Conservation (phyloP, 2,329 filamentous ascomycete genomes). For the Exophiala mesophila region DNA sequence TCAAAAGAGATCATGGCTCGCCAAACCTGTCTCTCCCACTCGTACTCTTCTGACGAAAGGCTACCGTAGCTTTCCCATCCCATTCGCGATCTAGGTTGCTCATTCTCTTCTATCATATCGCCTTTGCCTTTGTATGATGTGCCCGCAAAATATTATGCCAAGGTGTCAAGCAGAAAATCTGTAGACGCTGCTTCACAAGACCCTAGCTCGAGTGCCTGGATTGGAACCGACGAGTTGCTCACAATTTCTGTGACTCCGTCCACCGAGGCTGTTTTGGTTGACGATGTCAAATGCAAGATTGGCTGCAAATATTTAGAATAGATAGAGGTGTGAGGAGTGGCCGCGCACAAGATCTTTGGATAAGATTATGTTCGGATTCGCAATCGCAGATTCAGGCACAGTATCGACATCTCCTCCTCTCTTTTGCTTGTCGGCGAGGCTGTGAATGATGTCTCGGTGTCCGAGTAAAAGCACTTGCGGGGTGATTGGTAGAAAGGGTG, state of each 20-base stretch:
- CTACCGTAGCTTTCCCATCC: neutral
- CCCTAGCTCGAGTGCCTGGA: neutral
- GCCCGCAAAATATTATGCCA: constrained; percentile 3
- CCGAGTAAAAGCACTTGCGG: neutral
- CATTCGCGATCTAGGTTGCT: constrained; percentile 2
- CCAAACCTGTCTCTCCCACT: constrained; percentile 8
- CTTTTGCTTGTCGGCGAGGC: neutral
- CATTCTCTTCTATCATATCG: neutral
- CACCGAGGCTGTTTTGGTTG: neutral
- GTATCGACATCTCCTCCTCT: neutral
- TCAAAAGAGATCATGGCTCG: constrained; percentile 6
- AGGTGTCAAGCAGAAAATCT: constrained; percentile 1
- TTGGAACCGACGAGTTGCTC: neutral
- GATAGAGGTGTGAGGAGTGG: neutral
- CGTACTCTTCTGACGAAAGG: constrained; percentile 2
- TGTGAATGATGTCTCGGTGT: neutral
- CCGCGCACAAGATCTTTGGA: neutral
- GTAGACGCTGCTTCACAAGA: constrained; percentile 4
- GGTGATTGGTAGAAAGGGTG: neutral
- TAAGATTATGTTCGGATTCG: neutral
- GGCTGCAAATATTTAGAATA: neutral
- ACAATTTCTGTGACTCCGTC: neutral
- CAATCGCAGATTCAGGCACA: neutral
- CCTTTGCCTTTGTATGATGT: neutral
- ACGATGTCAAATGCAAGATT: neutral